These are phyloP conservation scores for Sporothrix pseudoabietina DNA, from an alignment of 2,329 filamentous ascomycete genomes.

Conservation along the genomic window DNA sequence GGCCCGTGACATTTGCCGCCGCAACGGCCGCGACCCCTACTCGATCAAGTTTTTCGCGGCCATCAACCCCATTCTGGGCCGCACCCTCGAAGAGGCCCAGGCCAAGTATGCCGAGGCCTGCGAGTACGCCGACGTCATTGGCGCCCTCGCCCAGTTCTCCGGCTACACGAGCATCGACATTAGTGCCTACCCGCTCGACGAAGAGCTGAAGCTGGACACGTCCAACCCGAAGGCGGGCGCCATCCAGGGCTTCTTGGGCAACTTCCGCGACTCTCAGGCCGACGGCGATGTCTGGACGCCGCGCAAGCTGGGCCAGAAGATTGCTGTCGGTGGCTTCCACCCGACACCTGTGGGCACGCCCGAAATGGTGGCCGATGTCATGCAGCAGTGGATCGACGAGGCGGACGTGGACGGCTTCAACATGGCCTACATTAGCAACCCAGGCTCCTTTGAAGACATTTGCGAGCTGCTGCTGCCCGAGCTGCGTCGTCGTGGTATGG, in stretches of 20 bases:
- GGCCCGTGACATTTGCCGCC: slow-evolving; percentile 30
- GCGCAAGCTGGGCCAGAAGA: slow-evolving; percentile 34
- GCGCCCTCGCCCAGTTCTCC: slow-evolving; percentile 36
- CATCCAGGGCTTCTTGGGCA: slow-evolving; percentile 30
- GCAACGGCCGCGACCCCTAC: slow-evolving; percentile 34
- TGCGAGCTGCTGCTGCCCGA: slow-evolving; percentile 66
- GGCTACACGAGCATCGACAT: slow-evolving; percentile 38
- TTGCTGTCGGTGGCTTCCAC: slow-evolving; percentile 35
- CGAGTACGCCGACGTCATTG: slow-evolving; percentile 34
- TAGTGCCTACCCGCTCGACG: slow-evolving; percentile 35
- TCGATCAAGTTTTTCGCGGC: slow-evolving; percentile 35
- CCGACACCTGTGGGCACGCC: slow-evolving; percentile 61
- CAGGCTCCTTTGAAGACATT: slow-evolving; percentile 65
- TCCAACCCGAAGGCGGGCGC: slow-evolving; percentile 15
- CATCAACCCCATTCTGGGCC: slow-evolving; percentile 34
- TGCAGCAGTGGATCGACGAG: slow-evolving; percentile 68
- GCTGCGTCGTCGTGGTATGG: slow-evolving; percentile 54
- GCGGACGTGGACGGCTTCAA: slow-evolving; percentile 77
- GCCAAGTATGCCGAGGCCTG: slow-evolving; percentile 35
- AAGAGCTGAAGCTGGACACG: slow-evolving; percentile 34
- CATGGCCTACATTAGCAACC: slow-evolving; percentile 52
- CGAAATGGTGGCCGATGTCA: slow-evolving; percentile 64
- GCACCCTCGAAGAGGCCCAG: slow-evolving; percentile 35
- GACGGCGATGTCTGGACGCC: slow-evolving; percentile 32
- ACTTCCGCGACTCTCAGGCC: slow-evolving; percentile 12